These are phyloP conservation scores for Pterocarpus santalinus DNA, from an alignment of 306 rosid genomes.

Conservation along the genomic window DNA sequence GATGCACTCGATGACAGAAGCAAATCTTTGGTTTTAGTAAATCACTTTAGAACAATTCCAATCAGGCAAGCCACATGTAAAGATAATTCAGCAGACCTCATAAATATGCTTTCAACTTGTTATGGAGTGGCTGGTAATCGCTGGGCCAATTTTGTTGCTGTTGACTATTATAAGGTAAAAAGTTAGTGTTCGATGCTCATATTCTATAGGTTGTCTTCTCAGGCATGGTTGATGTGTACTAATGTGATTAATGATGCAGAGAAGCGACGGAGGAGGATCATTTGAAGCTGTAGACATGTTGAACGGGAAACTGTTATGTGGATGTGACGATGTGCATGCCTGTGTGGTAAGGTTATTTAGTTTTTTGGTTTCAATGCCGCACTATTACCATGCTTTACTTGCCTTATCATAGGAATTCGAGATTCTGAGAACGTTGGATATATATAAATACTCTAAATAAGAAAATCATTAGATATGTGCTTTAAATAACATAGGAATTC, in stretches of 20 bases:
- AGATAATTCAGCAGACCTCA: constrained; percentile 50
- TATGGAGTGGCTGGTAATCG: constrained; percentile 45
- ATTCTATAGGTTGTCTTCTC: background rate
- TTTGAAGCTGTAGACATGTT: constrained; percentile 55
- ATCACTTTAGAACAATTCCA: constrained; percentile 52
- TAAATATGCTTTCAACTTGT: constrained; percentile 50
- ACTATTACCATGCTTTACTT: background rate
- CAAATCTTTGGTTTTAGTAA: constrained; percentile 54
- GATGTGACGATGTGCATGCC: constrained; percentile 49
- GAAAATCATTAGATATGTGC: background rate
- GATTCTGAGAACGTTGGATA: background rate
- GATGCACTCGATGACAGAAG: constrained; percentile 45
- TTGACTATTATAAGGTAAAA: constrained; percentile 58
- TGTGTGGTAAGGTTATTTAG: constrained; percentile 43
- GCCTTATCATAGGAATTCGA: background rate
- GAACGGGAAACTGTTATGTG: constrained; percentile 53
- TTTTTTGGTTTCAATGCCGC: background rate
- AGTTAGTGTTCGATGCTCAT: background rate
- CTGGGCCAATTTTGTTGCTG: constrained; percentile 61
- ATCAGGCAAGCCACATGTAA: constrained; percentile 30
- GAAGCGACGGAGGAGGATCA: constrained; percentile 61
- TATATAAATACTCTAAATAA: background rate
- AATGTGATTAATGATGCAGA: constrained; percentile 40
- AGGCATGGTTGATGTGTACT: background rate
- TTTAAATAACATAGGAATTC: too few species aligned